Evolutionary conservation across 192 early-diverging fungal species (phyloP).

Genomic region (Rhizophagus prolifer): DNA sequence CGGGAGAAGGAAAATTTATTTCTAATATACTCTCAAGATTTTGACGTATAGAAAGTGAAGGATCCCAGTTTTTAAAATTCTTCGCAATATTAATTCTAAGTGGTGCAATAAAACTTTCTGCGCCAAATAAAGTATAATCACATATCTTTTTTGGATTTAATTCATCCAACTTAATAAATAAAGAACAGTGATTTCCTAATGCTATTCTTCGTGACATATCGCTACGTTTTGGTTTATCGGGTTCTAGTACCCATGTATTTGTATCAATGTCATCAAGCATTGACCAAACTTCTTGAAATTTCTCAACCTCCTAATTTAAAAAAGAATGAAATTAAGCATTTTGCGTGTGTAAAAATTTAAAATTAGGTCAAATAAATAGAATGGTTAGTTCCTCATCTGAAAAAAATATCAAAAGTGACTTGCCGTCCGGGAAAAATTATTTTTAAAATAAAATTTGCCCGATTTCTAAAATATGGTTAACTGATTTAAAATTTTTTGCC

Average conservation of each 20-base stretch:
- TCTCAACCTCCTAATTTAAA: conserved; percentile 19
- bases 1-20: conserved; percentile 21
- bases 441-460: too few species aligned
- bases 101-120: conserved; percentile 10
- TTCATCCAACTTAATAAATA: conserved; percentile 14
- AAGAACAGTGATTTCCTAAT: conserved; percentile 29
- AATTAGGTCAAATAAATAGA: too few species aligned
- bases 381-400: too few species aligned
- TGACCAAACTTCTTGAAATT: conserved; percentile 28
- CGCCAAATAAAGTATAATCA: conserved; percentile 15
- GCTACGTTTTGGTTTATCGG: conserved; percentile 24
- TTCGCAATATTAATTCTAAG: conserved; percentile 1
- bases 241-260: conserved; percentile 29
- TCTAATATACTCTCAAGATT: conserved; percentile 26
- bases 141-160: background rate
- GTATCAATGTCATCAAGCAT: conserved; percentile 26
- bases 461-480: too few species aligned
- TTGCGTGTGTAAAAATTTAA: too few species aligned
- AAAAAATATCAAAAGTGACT: too few species aligned
- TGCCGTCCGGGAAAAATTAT: too few species aligned
- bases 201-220: conserved; percentile 23
- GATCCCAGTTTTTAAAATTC: conserved; percentile 15
- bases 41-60: conserved; percentile 7
- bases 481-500: too few species aligned
- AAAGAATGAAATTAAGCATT: too few species aligned